Percentiles rank a stretch among this genome's conserved stretches.
Conservation (phyloP, 345 rosid genomes). For the Syzygium jambos region DNA sequence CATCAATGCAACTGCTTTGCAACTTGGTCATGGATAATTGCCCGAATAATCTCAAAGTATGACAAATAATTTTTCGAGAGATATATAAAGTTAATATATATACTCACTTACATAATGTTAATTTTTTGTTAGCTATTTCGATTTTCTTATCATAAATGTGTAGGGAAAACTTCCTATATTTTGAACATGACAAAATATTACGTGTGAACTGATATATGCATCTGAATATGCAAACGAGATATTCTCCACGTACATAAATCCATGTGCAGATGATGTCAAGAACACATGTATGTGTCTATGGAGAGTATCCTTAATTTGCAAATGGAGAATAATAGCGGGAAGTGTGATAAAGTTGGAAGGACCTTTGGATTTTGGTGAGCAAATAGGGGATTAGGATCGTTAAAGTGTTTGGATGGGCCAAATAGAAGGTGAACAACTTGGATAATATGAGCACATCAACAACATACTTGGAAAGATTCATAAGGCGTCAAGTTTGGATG, state of each 20-base stretch:
- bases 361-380: background rate
- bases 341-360: background rate
- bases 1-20: background rate
- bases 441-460: background rate
- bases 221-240: background rate
- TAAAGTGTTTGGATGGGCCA: background rate
- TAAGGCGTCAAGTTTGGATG: background rate
- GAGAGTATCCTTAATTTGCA: background rate
- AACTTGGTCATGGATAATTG: background rate
- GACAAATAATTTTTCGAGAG: background rate
- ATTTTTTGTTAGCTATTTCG: background rate
- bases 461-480: background rate
- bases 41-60: background rate
- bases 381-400: background rate
- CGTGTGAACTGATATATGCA: background rate
- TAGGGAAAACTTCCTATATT: background rate
- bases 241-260: background rate
- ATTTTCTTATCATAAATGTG: background rate
- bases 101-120: too few species aligned
- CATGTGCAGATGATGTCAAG: background rate
- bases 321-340: background rate
- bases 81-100: too few species aligned
- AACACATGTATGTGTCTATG: background rate
- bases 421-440: background rate
- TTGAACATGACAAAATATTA: background rate